These are phyloP conservation scores for Yarrowia sp. DNA, from an alignment of 805 yeast genomes.

Conservation along the genomic window DNA sequence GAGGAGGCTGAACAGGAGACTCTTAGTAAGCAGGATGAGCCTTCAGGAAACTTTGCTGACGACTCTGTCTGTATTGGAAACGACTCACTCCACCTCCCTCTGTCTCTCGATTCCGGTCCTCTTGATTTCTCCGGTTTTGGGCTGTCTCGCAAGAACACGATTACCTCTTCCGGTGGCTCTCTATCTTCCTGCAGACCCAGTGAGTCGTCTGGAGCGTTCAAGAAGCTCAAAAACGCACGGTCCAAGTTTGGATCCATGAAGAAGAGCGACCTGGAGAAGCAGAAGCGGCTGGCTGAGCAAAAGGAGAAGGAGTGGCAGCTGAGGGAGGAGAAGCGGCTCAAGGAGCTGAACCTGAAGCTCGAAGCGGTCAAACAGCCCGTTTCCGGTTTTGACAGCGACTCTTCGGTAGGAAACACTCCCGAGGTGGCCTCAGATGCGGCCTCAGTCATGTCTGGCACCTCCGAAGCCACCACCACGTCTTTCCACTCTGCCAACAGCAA, in stretches of 20 bases:
- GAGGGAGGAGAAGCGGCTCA: neutral
- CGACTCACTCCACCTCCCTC: conserved; percentile 4
- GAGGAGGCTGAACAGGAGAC: too few species aligned
- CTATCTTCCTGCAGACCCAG: conserved; percentile 10
- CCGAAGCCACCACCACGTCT: conserved; percentile 14
- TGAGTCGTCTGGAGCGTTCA: conserved; percentile 36
- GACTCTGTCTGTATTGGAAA: neutral
- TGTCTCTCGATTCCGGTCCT: conserved; percentile 1
- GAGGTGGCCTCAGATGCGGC: neutral
- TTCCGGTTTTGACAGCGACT: conserved; percentile 17
- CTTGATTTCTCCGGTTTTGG: conserved; percentile 21
- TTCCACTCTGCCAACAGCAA: conserved; percentile 4
- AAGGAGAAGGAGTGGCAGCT: conserved; percentile 29
- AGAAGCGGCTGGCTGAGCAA: conserved; percentile 5
- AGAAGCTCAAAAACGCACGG: conserved; percentile 32
- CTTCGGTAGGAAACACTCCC: neutral
- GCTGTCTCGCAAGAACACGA: conserved; percentile 33
- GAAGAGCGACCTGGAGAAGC: conserved; percentile 20
- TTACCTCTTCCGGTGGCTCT: conserved; percentile 20
- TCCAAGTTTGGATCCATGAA: conserved; percentile 23
- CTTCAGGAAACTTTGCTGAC: neutral
- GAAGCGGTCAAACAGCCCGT: neutral
- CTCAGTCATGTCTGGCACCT: neutral
- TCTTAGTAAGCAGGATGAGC: too few species aligned
- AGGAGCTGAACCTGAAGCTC: neutral